A percentile compares a stretch with the other conserved stretches of the same genome.
phyloP scores from a whole-genome alignment of 352 stramenopile species.

The Globisporangium splendens region DNA sequence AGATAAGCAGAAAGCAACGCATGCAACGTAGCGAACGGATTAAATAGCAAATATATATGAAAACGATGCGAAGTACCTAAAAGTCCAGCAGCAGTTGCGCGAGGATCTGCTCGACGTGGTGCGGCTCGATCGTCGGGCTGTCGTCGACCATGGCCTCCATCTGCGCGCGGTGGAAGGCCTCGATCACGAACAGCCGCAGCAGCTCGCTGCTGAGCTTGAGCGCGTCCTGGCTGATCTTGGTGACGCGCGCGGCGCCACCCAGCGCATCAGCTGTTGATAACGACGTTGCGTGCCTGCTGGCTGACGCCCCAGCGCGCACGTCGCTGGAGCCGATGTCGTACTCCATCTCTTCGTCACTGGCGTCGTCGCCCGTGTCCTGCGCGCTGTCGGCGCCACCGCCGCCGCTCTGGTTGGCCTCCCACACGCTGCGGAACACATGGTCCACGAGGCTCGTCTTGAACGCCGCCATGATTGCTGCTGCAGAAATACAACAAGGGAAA shows the following conservation, averaged over 20 bases:
- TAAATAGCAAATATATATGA: no score
- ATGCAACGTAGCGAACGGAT: not conserved
- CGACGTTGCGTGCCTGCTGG: no score
- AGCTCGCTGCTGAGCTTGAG: slow-evolving; percentile 74
- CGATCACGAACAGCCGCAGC: slow-evolving; percentile 71
- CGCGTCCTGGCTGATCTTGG: slow-evolving; percentile 75
- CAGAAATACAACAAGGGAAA: no score
- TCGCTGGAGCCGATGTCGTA: slow-evolving; percentile 26
- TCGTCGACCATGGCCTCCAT: slow-evolving; percentile 88
- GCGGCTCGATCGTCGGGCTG: slow-evolving; percentile 60
- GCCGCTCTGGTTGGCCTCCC: slow-evolving; percentile 26
- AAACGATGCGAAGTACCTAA: slow-evolving; percentile 18
- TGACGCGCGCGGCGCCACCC: slow-evolving; percentile 31
- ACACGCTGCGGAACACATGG: slow-evolving; percentile 68
- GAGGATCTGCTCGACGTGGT: slow-evolving; percentile 79
- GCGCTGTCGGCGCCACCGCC: slow-evolving; percentile 16
- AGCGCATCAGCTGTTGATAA: not conserved
- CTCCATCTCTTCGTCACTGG: slow-evolving; percentile 39
- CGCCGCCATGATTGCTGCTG: slow-evolving; percentile 15
- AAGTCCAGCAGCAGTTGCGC: slow-evolving; percentile 82
- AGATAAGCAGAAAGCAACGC: not conserved
- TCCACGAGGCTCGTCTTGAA: slow-evolving; percentile 69
- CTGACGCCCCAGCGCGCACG: slow-evolving; percentile 10
- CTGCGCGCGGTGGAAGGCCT: slow-evolving; percentile 73
- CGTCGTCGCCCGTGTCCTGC: slow-evolving; percentile 16